A percentile compares a stretch with the other conserved stretches of the same genome.
Conservation (phyloP, 148 eudicot genomes). For the Spergularia bocconei region DNA sequence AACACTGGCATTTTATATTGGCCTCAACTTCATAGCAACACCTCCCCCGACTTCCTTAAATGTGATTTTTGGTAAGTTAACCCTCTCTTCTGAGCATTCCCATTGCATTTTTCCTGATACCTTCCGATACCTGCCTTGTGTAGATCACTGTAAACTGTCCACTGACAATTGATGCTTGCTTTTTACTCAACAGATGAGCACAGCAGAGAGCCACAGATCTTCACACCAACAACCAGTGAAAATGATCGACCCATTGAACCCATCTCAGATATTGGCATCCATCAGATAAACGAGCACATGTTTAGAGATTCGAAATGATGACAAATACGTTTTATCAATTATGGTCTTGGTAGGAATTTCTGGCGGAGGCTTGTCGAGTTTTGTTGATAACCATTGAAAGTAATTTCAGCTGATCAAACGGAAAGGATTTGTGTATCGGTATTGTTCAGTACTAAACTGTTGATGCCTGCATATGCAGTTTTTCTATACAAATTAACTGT, state of each 20-base stretch:
- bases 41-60: conserved; percentile 75
- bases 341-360: not conserved
- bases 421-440: not conserved
- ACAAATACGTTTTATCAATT: not conserved
- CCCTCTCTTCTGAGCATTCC: not conserved
- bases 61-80: conserved; percentile 59
- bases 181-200: conserved; percentile 52
- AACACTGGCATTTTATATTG: conserved; percentile 65
- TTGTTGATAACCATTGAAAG: not conserved
- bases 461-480: not conserved
- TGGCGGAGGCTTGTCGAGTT: not conserved
- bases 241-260: conserved; percentile 80
- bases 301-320: conserved; percentile 37
- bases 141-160: not conserved
- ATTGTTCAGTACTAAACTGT: not conserved
- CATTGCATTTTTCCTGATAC: not conserved
- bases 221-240: conserved; percentile 24
- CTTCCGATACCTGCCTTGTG: not conserved
- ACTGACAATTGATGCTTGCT: not conserved
- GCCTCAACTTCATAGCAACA: conserved; percentile 75
- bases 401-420: not conserved
- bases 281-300: conserved; percentile 59
- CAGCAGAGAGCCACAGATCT: conserved; percentile 57
- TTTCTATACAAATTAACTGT: too few species aligned
- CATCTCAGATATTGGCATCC: conserved; percentile 62